Evolutionary conservation across 129 eudicot species (phyloP).

Genomic region (Oenanthe sinensis): DNA sequence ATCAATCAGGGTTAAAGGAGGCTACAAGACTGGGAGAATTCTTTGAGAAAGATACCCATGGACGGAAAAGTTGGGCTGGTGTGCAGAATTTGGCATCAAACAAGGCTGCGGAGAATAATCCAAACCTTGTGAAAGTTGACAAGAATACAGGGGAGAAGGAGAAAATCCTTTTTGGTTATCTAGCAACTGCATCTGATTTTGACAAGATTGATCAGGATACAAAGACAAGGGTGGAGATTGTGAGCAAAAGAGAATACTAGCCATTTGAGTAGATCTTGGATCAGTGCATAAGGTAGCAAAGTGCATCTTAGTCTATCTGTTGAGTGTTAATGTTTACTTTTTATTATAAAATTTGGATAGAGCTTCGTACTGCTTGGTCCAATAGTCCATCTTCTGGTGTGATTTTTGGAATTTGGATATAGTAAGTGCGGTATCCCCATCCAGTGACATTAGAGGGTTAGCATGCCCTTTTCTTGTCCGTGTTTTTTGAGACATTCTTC

Average conservation of each 20-base stretch:
- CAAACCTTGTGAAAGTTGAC: slow-evolving; percentile 60
- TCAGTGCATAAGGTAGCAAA: not conserved
- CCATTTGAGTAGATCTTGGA: slow-evolving; percentile 15
- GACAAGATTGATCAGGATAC: slow-evolving; percentile 67
- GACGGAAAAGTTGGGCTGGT: slow-evolving; percentile 59
- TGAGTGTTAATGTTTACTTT: not conserved
- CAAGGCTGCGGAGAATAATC: slow-evolving; percentile 65
- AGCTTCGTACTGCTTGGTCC: not conserved
- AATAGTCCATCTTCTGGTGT: not conserved
- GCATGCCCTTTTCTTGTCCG: not conserved
- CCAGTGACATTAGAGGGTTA: not conserved
- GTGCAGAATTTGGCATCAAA: slow-evolving; percentile 33
- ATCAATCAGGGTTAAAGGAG: slow-evolving; percentile 63
- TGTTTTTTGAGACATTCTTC: not conserved
- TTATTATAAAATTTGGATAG: not conserved
- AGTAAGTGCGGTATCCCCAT: not conserved
- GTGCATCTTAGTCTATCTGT: not conserved
- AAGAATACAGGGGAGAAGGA: slow-evolving; percentile 61
- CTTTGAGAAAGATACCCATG: slow-evolving; percentile 68
- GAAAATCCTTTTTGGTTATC: slow-evolving; percentile 69
- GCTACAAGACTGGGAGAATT: slow-evolving; percentile 60
- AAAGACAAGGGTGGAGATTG: slow-evolving; percentile 59
- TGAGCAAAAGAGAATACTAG: slow-evolving; percentile 48
- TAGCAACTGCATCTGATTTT: slow-evolving; percentile 68
- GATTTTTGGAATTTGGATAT: not conserved